phyloP scores from a whole-genome alignment of 495 filamentous ascomycete species.

The Penicillium dipodomyicola region DNA sequence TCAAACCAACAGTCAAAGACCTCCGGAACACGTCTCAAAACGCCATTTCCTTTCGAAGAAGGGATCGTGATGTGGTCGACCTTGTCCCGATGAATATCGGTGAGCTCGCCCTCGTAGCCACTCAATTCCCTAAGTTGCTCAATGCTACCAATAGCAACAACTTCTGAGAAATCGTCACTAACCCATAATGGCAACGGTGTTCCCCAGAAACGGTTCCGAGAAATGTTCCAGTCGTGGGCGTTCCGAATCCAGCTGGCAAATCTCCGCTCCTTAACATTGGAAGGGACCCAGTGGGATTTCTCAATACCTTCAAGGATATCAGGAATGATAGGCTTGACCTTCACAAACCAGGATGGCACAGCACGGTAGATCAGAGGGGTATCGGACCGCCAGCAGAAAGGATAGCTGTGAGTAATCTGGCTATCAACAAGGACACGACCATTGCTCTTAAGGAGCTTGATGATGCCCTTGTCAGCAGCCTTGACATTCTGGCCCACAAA shows the following conservation, averaged over 20 bases:
- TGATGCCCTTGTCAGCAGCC: constrained; percentile 90
- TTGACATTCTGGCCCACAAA: constrained; percentile 92
- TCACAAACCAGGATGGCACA: constrained; percentile 94
- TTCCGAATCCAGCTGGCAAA: constrained; percentile 86
- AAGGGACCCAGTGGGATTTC: constrained; percentile 90
- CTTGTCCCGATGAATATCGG: constrained; percentile 92
- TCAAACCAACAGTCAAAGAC: constrained; percentile 99
- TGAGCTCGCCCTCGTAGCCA: constrained; percentile 79
- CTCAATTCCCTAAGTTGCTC: constrained; percentile 83
- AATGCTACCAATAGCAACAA: constrained; percentile 83
- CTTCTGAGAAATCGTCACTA: constrained; percentile 81
- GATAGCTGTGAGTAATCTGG: constrained; percentile 91
- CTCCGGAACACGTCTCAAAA: constrained; percentile 76
- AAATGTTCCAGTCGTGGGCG: constrained; percentile 97
- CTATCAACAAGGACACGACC: constrained; percentile 83
- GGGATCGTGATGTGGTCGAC: constrained; percentile 97
- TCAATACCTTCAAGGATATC: constrained; percentile 89
- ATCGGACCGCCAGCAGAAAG: constrained; percentile 94
- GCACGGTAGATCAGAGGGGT: constrained; percentile 93
- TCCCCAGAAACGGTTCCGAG: constrained; percentile 95
- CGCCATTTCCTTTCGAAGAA: constrained; percentile 81
- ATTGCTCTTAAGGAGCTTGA: constrained; percentile 79
- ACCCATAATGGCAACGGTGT: constrained; percentile 93
- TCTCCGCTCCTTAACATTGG: constrained; percentile 85
- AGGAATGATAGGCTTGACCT: constrained; percentile 79